These are phyloP conservation scores for Termitomyces heimii DNA, from an alignment of 768 basidiomycete genomes.

Conservation along the genomic window DNA sequence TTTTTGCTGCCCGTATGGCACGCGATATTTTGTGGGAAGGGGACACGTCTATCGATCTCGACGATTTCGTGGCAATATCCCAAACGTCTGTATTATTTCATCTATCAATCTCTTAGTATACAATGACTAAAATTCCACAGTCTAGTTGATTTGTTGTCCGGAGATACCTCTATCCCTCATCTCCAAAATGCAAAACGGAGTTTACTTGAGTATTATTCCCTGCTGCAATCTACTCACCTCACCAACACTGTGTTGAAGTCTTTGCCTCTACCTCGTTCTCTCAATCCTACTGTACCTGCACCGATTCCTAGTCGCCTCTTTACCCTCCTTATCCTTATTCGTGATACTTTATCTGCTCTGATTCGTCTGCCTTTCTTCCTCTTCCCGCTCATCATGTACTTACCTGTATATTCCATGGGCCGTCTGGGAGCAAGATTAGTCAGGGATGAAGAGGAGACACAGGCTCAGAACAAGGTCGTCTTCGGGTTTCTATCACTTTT, in stretches of 20 bases:
- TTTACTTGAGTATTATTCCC: conserved; percentile 84
- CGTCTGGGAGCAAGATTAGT: conserved; percentile 67
- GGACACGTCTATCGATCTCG: conserved; percentile 68
- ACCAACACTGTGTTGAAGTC: conserved; percentile 82
- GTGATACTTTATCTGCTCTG: conserved; percentile 67
- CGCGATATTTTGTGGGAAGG: conserved; percentile 89
- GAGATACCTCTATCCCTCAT: conserved; percentile 53
- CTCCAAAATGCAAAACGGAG: conserved; percentile 57
- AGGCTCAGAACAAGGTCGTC: conserved; percentile 95
- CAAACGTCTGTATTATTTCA: conserved; percentile 69
- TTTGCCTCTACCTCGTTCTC: conserved; percentile 75
- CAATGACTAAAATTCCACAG: conserved; percentile 31
- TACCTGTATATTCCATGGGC: conserved; percentile 83
- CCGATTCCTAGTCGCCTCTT: conserved; percentile 79
- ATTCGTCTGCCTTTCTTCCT: conserved; percentile 85
- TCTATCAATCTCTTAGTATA: not conserved
- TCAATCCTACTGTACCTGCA: conserved; percentile 74
- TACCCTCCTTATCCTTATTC: conserved; percentile 72
- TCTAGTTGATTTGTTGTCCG: conserved; percentile 84
- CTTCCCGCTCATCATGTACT: conserved; percentile 76
- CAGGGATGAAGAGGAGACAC: conserved; percentile 87
- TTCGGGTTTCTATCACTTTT: conserved; percentile 75
- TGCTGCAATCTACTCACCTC: conserved; percentile 74
- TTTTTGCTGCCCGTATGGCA: conserved; percentile 89
- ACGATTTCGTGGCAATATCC: conserved; percentile 77